A percentile compares a stretch with the other conserved stretches of the same genome.
Conservation (phyloP, 2,329 filamentous ascomycete genomes). For the Dactylellina haptotyla region DNA sequence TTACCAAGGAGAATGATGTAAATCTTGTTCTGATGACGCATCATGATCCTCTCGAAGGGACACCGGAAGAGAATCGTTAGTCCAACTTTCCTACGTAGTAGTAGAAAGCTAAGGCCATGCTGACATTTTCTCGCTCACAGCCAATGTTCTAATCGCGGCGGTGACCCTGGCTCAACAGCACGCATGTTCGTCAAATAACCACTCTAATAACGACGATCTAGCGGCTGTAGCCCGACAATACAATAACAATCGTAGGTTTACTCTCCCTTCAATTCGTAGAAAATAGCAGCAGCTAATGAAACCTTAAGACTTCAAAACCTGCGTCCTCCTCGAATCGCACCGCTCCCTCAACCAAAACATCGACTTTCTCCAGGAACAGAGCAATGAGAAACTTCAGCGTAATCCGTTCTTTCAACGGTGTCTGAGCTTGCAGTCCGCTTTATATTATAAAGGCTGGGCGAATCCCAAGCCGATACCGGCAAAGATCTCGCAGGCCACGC, state of each 20-base stretch:
- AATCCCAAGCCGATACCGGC: constrained; percentile 56
- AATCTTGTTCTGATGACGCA: constrained; percentile 61
- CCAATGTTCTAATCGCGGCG: constrained; percentile 60
- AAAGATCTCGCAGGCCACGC: constrained; percentile 57
- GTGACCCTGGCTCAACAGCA: constrained; percentile 63
- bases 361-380: constrained; percentile 81
- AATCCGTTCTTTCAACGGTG: constrained; percentile 79
- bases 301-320: constrained; percentile 63
- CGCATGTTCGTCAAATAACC: constrained; percentile 63
- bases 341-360: constrained; percentile 76
- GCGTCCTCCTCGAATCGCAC: constrained; percentile 73
- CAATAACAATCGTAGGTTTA: constrained; percentile 29
- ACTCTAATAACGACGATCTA: constrained; percentile 65
- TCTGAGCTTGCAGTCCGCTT: constrained; percentile 79
- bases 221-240: constrained; percentile 60
- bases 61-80: constrained; percentile 55
- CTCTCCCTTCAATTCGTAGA: background rate
- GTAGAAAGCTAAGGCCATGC: no score
- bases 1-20: constrained; percentile 63
- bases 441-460: constrained; percentile 75
- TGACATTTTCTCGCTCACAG: constrained; percentile 18
- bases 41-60: constrained; percentile 60
- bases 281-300: constrained; percentile 22
- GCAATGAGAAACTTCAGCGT: constrained; percentile 76
- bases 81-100: background rate